These are phyloP conservation scores for Colletotrichum cordylinicola DNA, from an alignment of 2,329 filamentous ascomycete genomes.

Conservation along the genomic window DNA sequence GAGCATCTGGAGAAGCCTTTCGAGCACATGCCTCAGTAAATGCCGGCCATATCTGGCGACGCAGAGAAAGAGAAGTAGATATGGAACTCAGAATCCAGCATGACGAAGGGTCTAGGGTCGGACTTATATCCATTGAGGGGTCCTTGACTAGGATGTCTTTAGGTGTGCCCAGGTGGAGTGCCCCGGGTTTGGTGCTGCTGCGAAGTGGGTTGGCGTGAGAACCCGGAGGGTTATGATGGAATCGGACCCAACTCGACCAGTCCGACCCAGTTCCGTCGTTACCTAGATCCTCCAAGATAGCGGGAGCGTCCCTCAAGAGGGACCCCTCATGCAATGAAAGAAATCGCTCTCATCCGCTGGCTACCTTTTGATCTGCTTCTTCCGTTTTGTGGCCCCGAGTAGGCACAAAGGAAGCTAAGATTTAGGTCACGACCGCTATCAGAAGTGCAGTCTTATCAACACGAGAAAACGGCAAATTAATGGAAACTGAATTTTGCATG, in stretches of 20 bases:
- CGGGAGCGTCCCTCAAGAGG: neutral
- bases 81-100: neutral
- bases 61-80: neutral
- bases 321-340: neutral
- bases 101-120: neutral
- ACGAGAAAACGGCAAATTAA: neutral
- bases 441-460: neutral
- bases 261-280: neutral
- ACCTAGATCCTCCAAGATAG: neutral
- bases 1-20: constrained; percentile 69
- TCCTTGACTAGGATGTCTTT: neutral
- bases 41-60: neutral
- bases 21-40: constrained; percentile 66
- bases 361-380: neutral
- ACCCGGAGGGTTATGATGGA: constrained; percentile 19
- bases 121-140: neutral
- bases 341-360: neutral
- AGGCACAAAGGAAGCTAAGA: neutral
- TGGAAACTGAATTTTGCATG: neutral
- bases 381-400: accelerated
- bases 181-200: neutral
- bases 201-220: constrained; percentile 11
- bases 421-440: neutral
- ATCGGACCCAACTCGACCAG: neutral
- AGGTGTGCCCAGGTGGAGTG: neutral